Evolutionary conservation across 805 yeast genomes (phyloP), one percentile per base, ranked within the genome.

Genomic region (Peterozyma xylosa): DNA sequence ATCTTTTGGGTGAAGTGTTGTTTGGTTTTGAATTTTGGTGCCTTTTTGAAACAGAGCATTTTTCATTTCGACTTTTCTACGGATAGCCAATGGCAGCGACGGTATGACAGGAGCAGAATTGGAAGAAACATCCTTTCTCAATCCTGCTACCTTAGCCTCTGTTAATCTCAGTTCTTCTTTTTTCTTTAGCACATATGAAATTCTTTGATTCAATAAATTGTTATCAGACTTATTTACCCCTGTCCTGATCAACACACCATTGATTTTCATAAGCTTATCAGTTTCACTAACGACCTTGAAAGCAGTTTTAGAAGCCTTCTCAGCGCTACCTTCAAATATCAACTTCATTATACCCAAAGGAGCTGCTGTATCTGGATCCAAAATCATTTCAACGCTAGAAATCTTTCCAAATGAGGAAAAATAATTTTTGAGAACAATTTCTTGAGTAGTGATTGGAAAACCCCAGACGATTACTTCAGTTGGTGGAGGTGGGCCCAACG

Each of bases 401-500:
- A 89, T 69, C 30, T 71, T 73, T 3, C 96, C 96, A 60, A 68
- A 83, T 18, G 72, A 62, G 36, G 71, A 71, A 49, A 86, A 75
- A 49, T 74, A 79, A 48, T 82, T 78, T 39, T 66, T 68, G 2
- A 74, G 45, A 14, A 67, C 55, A 3, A 47, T 42, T 39, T 77
- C 75, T 37, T 73, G 70, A n/a, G 75, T 68, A 2, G 76, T 64
- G 2, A 71, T 54, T 2, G 86, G 81, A 41, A 81, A 66, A 15
- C 81, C 83, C 74, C 86, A 82, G 4, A 86, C 68, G 1, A 88
- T 75, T 34, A 89, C 59, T 53, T 83, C 89, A 9, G 76, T 64
- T 3, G 80, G 71, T 0, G 96, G 96, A 14, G 80, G 76, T 0
- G 83, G 80, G 0, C 93, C 95, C 11, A 86, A 56, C 0, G 95